Base-by-base conservation (phyloP, 2,329 filamentous ascomycete genomes). In the Cladophialophora yegresii region DNA sequence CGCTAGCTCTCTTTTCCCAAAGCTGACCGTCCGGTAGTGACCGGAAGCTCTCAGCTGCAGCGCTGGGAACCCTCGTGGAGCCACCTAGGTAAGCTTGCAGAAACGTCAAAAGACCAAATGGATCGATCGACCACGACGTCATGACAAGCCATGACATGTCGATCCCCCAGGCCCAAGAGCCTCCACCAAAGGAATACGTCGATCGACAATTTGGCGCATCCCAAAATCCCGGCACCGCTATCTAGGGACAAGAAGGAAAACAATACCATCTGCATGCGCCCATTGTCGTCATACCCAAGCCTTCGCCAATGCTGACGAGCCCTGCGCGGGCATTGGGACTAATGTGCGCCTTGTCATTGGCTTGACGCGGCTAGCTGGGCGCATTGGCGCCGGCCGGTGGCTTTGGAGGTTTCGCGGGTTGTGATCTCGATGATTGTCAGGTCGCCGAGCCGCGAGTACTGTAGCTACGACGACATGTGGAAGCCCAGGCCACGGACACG, bases 251-350 rank as follows among this genome's bases (percentile, higher is more conserved):
- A 33, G 40, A 49, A 49, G 30, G 26, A 28, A 57, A 57, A 26
- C 12, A 40, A 23, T 12, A 28, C 36, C 54, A 28, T 43, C 36
- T 16, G 54, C 36, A 28, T 58, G 36, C 22, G 26, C 28, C 3
- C 23, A 33, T 45, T 61, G 51, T 61, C 59, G 59, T 61, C 59
- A 61, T 40, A 54, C 50, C 50, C 53, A 55, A 61, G 50, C 50
- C 59, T 54, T 54, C 12, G 26, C 16, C 59, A 33, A 23, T 49
- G 47, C 57, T 26, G 47, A 33, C 23, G 43, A 45, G 22, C 40
- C 40, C n/a, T 26, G 8, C 28, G 36, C 33, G 26, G 26, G 33
- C 54, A 5, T 43, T 10, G 22, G 47, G 47, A 26, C 47, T 26
- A 50, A 50, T 32, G 13, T 20, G 6, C 26, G 55, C 36, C 26